Evolutionary conservation across 2,329 filamentous ascomycete genomes (phyloP).

Genomic region (Dichotomopilus funicola): DNA sequence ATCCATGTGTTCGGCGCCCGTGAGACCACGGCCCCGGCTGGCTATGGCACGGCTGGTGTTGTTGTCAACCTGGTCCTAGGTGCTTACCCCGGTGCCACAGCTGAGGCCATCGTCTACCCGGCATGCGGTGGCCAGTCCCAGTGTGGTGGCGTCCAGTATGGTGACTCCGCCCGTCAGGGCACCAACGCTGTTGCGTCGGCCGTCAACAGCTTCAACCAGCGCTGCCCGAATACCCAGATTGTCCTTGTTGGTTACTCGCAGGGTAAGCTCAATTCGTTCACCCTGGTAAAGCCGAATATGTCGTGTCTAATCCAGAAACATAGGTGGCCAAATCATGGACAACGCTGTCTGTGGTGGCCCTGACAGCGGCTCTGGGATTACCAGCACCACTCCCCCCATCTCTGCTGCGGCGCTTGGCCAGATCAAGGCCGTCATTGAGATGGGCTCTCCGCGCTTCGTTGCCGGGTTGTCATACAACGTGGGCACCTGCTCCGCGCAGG

Average conservation of each 20-base stretch:
- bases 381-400: constrained; percentile 38
- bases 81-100: constrained; percentile 39
- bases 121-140: constrained; percentile 52
- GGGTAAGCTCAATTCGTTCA: constrained; percentile 28
- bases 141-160: constrained; percentile 49
- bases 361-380: constrained; percentile 40
- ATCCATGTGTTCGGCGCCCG: constrained; percentile 47
- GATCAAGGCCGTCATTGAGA: constrained; percentile 56
- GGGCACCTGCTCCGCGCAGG: constrained; percentile 51
- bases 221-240: constrained; percentile 51
- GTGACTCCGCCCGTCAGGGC: constrained; percentile 48
- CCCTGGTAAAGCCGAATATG: not conserved
- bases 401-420: constrained; percentile 42
- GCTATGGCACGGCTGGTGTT: constrained; percentile 38
- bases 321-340: constrained; percentile 55
- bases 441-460: constrained; percentile 54
- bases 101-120: constrained; percentile 45
- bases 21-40: constrained; percentile 41
- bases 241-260: constrained; percentile 59
- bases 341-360: constrained; percentile 55
- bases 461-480: constrained; percentile 52
- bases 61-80: constrained; percentile 41
- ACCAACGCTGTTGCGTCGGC: constrained; percentile 49
- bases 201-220: constrained; percentile 48
- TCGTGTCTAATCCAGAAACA: not conserved